Evolutionary conservation across 2,329 filamentous ascomycete species (phyloP).

Genomic region (Neoscytalidium dimidiatum): DNA sequence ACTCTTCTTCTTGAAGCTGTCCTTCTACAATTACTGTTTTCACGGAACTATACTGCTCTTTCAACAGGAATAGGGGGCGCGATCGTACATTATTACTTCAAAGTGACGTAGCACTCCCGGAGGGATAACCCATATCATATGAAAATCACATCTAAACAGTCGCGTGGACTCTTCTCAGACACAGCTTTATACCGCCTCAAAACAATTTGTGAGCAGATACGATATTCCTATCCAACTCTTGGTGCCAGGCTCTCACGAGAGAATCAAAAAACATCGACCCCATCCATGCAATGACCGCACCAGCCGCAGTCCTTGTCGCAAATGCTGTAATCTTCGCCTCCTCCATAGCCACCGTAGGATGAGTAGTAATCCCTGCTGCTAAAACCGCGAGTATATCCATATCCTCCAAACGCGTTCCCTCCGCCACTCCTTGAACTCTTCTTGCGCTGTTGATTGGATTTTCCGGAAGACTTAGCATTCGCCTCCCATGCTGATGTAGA

Average conservation of each 20-base stretch:
- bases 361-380: background rate
- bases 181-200: no score
- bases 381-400: background rate
- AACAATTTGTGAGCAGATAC: no score
- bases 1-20: no score
- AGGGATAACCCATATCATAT: no score
- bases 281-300: slow-evolving; percentile 1
- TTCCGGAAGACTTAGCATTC: no score
- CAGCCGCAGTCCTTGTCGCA: slow-evolving; percentile 3
- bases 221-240: background rate
- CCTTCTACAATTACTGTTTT: no score
- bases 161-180: no score
- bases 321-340: background rate
- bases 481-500: background rate
- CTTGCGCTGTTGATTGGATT: background rate
- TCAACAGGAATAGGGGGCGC: no score
- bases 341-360: background rate
- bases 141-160: no score
- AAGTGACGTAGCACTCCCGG: no score
- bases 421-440: background rate
- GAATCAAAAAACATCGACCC: background rate
- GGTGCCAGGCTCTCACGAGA: background rate
- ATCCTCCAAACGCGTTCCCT: background rate
- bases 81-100: no score
- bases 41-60: no score